These are phyloP conservation scores for Fusarium austroafricanum DNA, from an alignment of 2,329 filamentous ascomycete genomes.

Conservation along the genomic window DNA sequence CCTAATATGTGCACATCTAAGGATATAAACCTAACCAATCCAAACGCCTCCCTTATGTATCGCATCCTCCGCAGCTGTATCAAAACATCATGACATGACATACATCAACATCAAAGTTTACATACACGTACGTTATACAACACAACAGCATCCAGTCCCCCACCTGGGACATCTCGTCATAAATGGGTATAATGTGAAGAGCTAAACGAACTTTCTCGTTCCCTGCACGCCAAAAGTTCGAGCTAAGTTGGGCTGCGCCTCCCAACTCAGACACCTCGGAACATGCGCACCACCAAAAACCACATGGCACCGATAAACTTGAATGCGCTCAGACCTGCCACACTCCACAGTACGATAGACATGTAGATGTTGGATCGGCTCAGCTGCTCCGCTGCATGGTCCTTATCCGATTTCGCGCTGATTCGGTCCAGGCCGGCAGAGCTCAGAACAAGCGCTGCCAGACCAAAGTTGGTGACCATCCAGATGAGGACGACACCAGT, in stretches of 20 bases:
- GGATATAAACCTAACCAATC: slow-evolving; percentile 28
- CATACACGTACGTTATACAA: slow-evolving; percentile 34
- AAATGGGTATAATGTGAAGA: slow-evolving; percentile 46
- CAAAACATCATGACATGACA: slow-evolving; percentile 29
- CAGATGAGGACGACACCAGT: slow-evolving; percentile 91
- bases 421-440: slow-evolving; percentile 83
- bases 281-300: slow-evolving; percentile 92
- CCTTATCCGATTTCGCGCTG: slow-evolving; percentile 50
- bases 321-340: slow-evolving; percentile 84
- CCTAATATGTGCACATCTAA: slow-evolving; percentile 35
- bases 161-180: slow-evolving; percentile 28
- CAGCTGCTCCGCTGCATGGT: slow-evolving; percentile 56
- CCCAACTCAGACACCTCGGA: slow-evolving; percentile 71
- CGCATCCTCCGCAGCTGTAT: slow-evolving; percentile 16
- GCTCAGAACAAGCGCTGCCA: slow-evolving; percentile 87
- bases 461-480: slow-evolving; percentile 96
- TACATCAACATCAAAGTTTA: slow-evolving; percentile 28
- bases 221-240: slow-evolving; percentile 5
- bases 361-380: slow-evolving; percentile 83
- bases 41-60: slow-evolving; percentile 38
- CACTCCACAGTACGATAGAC: slow-evolving; percentile 87
- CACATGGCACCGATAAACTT: slow-evolving; percentile 89
- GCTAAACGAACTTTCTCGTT: slow-evolving; percentile 20
- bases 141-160: slow-evolving; percentile 8
- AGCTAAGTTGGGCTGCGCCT: neutral